Evolutionary conservation across 345 rosid species (phyloP), one percentile per base, ranked within the genome.

Genomic region (Lumnitzera littorea): DNA sequence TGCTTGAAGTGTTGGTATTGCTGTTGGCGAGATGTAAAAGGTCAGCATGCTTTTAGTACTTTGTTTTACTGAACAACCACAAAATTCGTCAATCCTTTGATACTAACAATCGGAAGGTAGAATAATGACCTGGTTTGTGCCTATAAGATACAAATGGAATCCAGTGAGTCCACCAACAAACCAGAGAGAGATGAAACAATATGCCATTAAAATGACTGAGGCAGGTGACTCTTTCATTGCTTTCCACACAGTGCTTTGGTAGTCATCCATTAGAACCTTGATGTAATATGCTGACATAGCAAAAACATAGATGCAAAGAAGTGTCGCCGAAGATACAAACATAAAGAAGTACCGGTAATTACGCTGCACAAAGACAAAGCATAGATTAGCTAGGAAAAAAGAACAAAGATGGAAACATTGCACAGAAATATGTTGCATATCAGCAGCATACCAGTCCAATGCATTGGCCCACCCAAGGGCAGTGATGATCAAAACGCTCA

Each of bases 391-490:
- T 36, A 60, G 36, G 60, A 63, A 60, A 29, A 54, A 17, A 16
- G 31, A 63, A 48, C 59, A 62, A 13, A 13, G 50, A 46, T 47
- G 12, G 13, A 13, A 23, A 63, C 54, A 58, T 53, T 25, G 20
- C 24, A 46, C 17, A 50, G 15, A 58, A 53, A 47, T n/a, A 55
- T 29, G 13, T 31, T 43, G 48, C 23, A 46, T 2, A 11, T 23
- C 29, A 67, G 59, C 54, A 78, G 69, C 80, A 67, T 84, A 94
- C 99, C 92, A 84, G 48, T 72, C 99, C 99, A 74, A 94, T 82
- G 79, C 99, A 94, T 69, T 94, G 99, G 53, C 99, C 99, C 59
- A 94, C 97, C 99, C 99, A 94, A 15, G 97, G 97, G 72, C 99
- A 94, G 70, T 94, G 97, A 70, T 94, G 99, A 78, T 94, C 99